These are phyloP conservation scores for Talaromyces thailandensis DNA, from an alignment of 495 filamentous ascomycete genomes.

Conservation along the genomic window DNA sequence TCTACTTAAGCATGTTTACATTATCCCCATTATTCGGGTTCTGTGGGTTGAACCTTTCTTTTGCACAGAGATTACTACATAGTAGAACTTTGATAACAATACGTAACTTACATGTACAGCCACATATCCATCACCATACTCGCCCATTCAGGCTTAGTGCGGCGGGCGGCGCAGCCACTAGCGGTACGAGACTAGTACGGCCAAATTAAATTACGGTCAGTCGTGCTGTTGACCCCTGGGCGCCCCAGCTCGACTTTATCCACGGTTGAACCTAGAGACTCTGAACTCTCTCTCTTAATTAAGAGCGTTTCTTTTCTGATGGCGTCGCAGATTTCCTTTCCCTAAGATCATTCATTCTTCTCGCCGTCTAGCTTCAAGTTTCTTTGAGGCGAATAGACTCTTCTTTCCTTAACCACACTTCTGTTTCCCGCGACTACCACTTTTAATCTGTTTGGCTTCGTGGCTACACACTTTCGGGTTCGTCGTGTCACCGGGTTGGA, in stretches of 20 bases:
- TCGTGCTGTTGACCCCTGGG: constrained; percentile 1
- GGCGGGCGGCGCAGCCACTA: neutral
- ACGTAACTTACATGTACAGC: neutral
- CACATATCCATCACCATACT: neutral
- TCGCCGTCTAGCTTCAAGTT: neutral
- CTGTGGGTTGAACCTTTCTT: neutral
- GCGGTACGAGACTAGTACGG: neutral
- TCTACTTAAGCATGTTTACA: neutral
- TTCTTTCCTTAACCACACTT: neutral
- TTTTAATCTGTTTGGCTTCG: neutral
- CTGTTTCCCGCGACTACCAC: neutral
- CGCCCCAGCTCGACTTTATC: neutral
- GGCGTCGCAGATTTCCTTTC: neutral
- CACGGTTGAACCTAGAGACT: neutral
- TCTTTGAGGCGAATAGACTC: neutral
- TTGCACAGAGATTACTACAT: neutral
- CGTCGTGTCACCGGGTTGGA: neutral
- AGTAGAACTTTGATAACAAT: neutral
- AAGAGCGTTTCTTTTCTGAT: neutral
- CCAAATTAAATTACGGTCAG: neutral
- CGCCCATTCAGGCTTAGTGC: neutral
- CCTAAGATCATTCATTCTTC: too few relatives aligned
- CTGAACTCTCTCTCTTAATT: neutral
- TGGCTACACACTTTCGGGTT: neutral
- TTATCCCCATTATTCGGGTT: neutral